Base-by-base conservation (phyloP, 495 filamentous ascomycete species). In the Thermochaetoides thermophila region DNA sequence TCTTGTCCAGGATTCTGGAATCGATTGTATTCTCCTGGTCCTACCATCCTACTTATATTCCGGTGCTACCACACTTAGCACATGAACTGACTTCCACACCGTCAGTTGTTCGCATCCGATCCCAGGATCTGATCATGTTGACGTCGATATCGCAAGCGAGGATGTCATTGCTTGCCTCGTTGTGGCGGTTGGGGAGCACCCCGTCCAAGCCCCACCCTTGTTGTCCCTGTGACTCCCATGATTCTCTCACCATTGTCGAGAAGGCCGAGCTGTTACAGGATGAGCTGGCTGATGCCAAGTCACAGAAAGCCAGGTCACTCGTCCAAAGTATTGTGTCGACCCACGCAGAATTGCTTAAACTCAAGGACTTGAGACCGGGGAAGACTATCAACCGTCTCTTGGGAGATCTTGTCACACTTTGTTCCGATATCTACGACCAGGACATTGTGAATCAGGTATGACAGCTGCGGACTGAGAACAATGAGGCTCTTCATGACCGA, bases 371-470 rank as follows among this genome's bases (percentile, higher is more conserved):
- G 15, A 29, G 31, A 4, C 49, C 49, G 0, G 40, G 40, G 13
- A 17, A 34, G 1, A 24, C 19, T 4, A 46, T 52, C 32, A 50
- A 52, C 31, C 29, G 39, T 1, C 41, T 49, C 3, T 27, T 52
- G 2, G 43, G 46, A 8, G 40, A 42, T 12, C 46, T 52, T 17
- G 49, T 52, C 11, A 16, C 33, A 3, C 20, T 49, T 17, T 52
- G 49, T 29, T 40, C 41, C 9, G 30, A 49, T 13, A 52, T 46
- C 10, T 32, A 47, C 32, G 38, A 43, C 17, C 40, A 29, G 28
- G 44, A 44, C 1, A 32, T 39, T 2, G 39, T 50, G 4, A 20
- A 43, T 4, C 25, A 42, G 36, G 49, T 52, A 44, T 13, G 35
- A 4, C 9, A 14, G 3, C 11, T 12, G 33, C 25, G 27, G 36